phyloP scores from a whole-genome alignment of 345 rosid genomes.

The Gossypioides kirkii region DNA sequence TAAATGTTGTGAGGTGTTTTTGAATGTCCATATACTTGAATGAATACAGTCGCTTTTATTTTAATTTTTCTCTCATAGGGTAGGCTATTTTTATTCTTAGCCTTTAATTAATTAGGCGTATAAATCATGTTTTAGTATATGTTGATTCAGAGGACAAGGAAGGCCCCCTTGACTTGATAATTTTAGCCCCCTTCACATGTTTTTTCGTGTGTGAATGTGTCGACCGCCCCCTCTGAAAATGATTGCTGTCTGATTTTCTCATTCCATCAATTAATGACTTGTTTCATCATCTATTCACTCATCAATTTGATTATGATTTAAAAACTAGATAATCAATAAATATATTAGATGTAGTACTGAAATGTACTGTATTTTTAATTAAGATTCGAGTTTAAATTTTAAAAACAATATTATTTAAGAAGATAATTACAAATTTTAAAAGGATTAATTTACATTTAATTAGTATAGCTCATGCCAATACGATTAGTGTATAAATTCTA shows the following conservation, averaged over 20 bases:
- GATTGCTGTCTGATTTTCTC: not conserved
- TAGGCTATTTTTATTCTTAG: no score
- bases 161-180: not conserved
- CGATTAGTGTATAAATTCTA: no score
- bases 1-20: no score
- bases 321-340: no score
- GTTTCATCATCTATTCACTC: not conserved
- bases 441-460: no score
- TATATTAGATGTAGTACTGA: no score
- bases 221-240: not conserved
- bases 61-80: no score
- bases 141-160: conserved; percentile 7
- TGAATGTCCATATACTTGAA: no score
- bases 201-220: not conserved
- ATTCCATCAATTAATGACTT: not conserved
- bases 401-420: rapidly evolving
- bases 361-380: no score
- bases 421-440: rapidly evolving
- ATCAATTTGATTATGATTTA: not conserved
- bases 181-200: conserved; percentile 6
- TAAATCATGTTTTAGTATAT: conserved; percentile 5
- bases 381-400: no score
- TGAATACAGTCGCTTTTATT: no score
- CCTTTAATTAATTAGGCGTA: not conserved
- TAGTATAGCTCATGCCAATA: no score